Percentiles rank a stretch among this genome's conserved stretches.
Evolutionary conservation across 371 early-diverging fungal genomes (phyloP).

Genomic region (Syncephalastrum contaminatum): DNA sequence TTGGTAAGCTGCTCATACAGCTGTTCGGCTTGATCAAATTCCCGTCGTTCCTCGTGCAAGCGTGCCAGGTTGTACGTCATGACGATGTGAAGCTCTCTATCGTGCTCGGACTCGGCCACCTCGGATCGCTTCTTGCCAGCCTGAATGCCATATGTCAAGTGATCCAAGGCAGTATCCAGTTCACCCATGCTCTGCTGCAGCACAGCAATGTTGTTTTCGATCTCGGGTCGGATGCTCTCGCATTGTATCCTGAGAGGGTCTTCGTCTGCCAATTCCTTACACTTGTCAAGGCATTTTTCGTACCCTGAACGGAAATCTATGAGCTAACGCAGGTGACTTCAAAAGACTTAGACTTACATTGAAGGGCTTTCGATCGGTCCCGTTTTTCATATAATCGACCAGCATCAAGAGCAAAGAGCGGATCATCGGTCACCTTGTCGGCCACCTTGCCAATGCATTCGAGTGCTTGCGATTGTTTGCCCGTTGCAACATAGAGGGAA

Average conservation of each 20-base stretch:
- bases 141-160: slow-evolving; percentile 9
- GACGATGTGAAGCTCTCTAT: slow-evolving; percentile 38
- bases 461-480: slow-evolving; percentile 65
- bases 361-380: slow-evolving; percentile 47
- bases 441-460: slow-evolving; percentile 60
- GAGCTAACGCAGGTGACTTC: not conserved
- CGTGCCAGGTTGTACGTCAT: slow-evolving; percentile 84
- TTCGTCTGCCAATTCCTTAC: slow-evolving; percentile 20
- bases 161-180: slow-evolving; percentile 28
- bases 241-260: slow-evolving; percentile 17
- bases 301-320: slow-evolving; percentile 22
- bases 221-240: slow-evolving; percentile 58
- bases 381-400: slow-evolving; percentile 63
- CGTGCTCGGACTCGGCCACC: slow-evolving; percentile 9
- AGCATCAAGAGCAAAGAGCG: slow-evolving; percentile 58
- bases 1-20: slow-evolving; percentile 64
- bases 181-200: slow-evolving; percentile 54
- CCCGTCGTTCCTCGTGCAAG: slow-evolving; percentile 68
- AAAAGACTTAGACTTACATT: slow-evolving; percentile 38
- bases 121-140: too few species aligned
- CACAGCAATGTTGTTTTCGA: slow-evolving; percentile 82
- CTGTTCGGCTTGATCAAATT: slow-evolving; percentile 59
- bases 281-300: slow-evolving; percentile 26
- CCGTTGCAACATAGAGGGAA: slow-evolving; percentile 62
- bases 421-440: slow-evolving; percentile 53